These are phyloP conservation scores for Hymenoscyphus infarciens DNA, from an alignment of 2,329 filamentous ascomycete genomes.

Conservation along the genomic window DNA sequence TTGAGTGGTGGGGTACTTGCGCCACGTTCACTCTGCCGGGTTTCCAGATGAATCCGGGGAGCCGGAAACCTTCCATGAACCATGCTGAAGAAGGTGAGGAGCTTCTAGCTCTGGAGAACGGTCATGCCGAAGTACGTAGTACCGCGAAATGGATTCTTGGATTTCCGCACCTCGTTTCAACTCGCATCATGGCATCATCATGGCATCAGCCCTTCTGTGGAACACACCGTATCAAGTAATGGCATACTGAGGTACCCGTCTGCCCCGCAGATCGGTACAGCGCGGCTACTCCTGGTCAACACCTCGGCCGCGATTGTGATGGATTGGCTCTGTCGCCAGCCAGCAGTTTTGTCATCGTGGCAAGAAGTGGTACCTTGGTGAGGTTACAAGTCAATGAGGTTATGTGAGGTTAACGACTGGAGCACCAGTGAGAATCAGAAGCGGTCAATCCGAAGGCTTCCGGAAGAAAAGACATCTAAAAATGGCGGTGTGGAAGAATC, in stretches of 20 bases:
- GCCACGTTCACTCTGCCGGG: conserved; percentile 13
- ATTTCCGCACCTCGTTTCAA: conserved; percentile 1
- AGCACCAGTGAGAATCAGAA: neutral
- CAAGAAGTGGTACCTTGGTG: neutral
- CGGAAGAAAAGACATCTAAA: neutral
- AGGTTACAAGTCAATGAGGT: no score
- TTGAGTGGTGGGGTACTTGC: conserved; percentile 3
- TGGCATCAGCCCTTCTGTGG: neutral
- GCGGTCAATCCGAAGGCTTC: neutral
- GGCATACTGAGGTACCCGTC: neutral
- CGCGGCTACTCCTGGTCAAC: neutral
- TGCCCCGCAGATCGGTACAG: neutral
- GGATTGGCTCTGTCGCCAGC: neutral
- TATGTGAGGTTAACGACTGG: neutral
- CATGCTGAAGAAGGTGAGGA: conserved; percentile 14
- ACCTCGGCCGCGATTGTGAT: neutral
- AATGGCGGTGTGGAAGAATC: neutral
- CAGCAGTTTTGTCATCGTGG: conserved; percentile 1
- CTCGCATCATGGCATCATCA: conserved; percentile 2
- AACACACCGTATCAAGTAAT: conserved; percentile 1
- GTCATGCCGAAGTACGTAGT: conserved; percentile 1
- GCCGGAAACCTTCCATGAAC: conserved; percentile 19
- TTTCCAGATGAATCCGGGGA: conserved; percentile 8
- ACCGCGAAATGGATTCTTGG: neutral
- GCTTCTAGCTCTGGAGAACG: conserved; percentile 1